phyloP scores from a whole-genome alignment of 306 rosid genomes.

The Sicyos baderoa region DNA sequence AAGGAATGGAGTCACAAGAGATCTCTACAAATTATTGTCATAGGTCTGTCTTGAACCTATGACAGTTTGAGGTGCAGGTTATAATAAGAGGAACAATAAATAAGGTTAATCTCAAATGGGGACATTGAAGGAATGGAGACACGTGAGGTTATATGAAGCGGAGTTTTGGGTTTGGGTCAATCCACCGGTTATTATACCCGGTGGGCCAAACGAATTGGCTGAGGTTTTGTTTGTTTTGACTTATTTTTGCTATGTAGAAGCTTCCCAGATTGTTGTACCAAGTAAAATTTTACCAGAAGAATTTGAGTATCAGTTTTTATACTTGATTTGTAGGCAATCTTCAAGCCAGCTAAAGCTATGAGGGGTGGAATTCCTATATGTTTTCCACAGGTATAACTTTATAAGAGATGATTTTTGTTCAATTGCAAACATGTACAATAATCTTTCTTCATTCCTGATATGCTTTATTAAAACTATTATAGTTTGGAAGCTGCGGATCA shows the following conservation, averaged over 20 bases:
- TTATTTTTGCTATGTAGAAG: background rate
- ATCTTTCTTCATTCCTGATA: slow-evolving; percentile 11
- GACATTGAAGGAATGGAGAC: too few relatives aligned
- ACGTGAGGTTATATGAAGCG: too few relatives aligned
- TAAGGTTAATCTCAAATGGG: too few relatives aligned
- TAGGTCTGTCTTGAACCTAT: too few relatives aligned
- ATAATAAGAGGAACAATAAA: too few relatives aligned
- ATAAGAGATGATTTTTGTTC: too few relatives aligned
- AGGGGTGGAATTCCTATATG: slow-evolving; percentile 93
- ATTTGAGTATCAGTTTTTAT: background rate
- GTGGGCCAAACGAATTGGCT: too few relatives aligned
- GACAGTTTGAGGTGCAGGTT: too few relatives aligned
- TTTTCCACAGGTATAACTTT: slow-evolving; percentile 84
- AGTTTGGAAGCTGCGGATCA: slow-evolving; percentile 86
- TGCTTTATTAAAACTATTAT: slow-evolving; percentile 15
- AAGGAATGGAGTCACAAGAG: too few relatives aligned
- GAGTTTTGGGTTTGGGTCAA: too few relatives aligned
- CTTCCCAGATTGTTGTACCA: background rate
- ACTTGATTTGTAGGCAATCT: slow-evolving; percentile 46
- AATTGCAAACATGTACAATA: background rate
- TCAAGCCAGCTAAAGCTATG: slow-evolving; percentile 64
- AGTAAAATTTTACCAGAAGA: background rate
- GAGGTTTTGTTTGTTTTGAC: background rate
- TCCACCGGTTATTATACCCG: too few relatives aligned
- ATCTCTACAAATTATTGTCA: too few relatives aligned